phyloP scores from a whole-genome alignment of 208 protist species.

The Acanthamoeba polyphaga region DNA sequence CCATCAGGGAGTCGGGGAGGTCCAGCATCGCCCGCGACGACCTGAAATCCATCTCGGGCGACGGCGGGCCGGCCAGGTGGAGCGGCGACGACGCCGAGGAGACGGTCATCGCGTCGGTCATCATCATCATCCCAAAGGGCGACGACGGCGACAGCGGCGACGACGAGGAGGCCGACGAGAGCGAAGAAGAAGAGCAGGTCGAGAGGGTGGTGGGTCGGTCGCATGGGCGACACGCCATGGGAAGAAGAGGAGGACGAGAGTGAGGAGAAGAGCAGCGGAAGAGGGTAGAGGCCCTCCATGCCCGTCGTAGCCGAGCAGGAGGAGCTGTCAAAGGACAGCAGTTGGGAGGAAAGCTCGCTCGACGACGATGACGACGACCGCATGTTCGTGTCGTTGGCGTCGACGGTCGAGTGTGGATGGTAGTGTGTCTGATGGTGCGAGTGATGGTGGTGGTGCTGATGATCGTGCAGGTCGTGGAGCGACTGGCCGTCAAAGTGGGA shows the following conservation, averaged over 20 bases:
- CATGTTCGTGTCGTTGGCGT: not conserved
- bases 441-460: not conserved
- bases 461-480: not conserved
- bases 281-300: conserved; percentile 2
- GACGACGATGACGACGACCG: not conserved
- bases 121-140: conserved; percentile 8
- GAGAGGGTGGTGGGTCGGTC: not conserved
- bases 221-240: conserved; percentile 2
- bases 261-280: not conserved
- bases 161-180: not conserved
- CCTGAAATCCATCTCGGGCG: not conserved
- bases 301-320: not conserved
- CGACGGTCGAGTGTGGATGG: not conserved
- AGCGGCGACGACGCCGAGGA: not conserved
- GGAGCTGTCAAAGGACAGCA: not conserved
- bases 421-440: not conserved
- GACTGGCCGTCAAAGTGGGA: not conserved
- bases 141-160: not conserved
- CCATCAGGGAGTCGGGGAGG: not conserved
- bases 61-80: not conserved
- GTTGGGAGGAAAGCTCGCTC: not conserved
- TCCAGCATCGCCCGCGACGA: not conserved
- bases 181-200: not conserved
- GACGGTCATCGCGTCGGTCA: not conserved
- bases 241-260: not conserved